Conservation (phyloP, 2,329 filamentous ascomycete genomes). For the Dactylella cylindrospora region DNA sequence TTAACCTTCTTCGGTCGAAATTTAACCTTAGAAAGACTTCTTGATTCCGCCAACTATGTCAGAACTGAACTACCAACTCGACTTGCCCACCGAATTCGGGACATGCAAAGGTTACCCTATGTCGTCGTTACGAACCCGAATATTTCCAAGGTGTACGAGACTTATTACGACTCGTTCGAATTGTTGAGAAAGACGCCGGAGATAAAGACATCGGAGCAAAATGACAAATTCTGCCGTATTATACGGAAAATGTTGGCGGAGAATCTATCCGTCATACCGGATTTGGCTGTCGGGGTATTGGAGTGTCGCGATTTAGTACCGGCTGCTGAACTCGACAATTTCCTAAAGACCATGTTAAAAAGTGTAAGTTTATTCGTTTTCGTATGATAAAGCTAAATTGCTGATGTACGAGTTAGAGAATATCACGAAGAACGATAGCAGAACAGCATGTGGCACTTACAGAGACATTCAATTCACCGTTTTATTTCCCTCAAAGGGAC, state of each 20-base stretch:
- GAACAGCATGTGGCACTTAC: slow-evolving; percentile 95
- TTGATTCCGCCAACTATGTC: slow-evolving; percentile 97
- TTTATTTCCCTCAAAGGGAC: slow-evolving; percentile 72
- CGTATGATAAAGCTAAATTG: slow-evolving; percentile 9
- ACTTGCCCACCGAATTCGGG: slow-evolving; percentile 87
- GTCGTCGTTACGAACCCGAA: slow-evolving; percentile 94
- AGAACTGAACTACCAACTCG: slow-evolving; percentile 90
- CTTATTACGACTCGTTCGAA: slow-evolving; percentile 97
- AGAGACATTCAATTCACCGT: slow-evolving; percentile 86
- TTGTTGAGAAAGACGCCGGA: slow-evolving; percentile 80
- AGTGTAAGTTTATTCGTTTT: slow-evolving; percentile 62
- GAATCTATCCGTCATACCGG: slow-evolving; percentile 90
- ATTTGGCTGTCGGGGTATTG: slow-evolving; percentile 88
- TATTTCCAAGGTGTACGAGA: slow-evolving; percentile 90
- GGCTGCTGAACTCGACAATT: slow-evolving; percentile 78
- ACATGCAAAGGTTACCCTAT: slow-evolving; percentile 95
- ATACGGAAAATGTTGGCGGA: slow-evolving; percentile 78
- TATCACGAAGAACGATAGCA: slow-evolving; percentile 92
- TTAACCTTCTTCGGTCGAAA: slow-evolving; percentile 90
- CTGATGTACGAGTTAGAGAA: slow-evolving; percentile 62
- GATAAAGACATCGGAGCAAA: slow-evolving; percentile 82
- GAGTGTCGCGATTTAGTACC: slow-evolving; percentile 84
- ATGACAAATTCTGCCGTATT: slow-evolving; percentile 79
- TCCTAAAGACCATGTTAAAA: slow-evolving; percentile 91
- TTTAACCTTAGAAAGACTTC: slow-evolving; percentile 80